These are phyloP conservation scores for Eucalyptus tenuipes DNA, from an alignment of 345 rosid species.

Conservation along the genomic window DNA sequence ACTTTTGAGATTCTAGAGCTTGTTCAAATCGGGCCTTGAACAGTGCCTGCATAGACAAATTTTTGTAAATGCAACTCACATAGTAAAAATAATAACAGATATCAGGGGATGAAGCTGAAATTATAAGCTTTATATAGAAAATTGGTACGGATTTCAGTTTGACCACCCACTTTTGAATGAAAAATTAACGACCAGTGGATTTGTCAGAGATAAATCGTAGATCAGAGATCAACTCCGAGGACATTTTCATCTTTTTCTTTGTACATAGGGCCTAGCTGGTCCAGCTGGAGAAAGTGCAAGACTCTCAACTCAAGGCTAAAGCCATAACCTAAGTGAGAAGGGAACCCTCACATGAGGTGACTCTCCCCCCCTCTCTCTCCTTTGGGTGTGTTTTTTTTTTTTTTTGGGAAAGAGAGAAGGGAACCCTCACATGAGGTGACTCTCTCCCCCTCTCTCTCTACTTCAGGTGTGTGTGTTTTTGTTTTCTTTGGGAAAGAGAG, in stretches of 20 bases:
- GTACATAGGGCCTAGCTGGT: neutral
- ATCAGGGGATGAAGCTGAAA: neutral
- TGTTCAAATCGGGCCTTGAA: conserved; percentile 97
- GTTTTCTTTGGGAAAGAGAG: neutral
- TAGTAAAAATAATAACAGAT: neutral
- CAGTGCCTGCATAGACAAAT: conserved; percentile 52
- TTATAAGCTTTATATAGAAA: neutral
- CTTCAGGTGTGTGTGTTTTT: neutral
- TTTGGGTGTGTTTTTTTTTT: neutral
- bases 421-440: neutral
- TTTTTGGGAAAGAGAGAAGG: neutral
- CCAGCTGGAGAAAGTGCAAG: neutral
- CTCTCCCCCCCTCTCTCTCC: neutral
- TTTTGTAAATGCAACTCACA: neutral
- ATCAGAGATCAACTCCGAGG: neutral
- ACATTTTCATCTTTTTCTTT: neutral
- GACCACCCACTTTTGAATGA: neutral
- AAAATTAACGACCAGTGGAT: neutral
- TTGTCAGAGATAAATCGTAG: neutral
- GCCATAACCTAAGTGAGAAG: neutral
- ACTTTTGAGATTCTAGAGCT: conserved; percentile 98
- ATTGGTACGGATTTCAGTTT: neutral
- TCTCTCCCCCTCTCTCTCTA: neutral
- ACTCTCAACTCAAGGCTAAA: neutral
- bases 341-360: neutral